Evolutionary conservation across 2,329 filamentous ascomycete species (phyloP).

Genomic region (Gaeumannomyces sp.): DNA sequence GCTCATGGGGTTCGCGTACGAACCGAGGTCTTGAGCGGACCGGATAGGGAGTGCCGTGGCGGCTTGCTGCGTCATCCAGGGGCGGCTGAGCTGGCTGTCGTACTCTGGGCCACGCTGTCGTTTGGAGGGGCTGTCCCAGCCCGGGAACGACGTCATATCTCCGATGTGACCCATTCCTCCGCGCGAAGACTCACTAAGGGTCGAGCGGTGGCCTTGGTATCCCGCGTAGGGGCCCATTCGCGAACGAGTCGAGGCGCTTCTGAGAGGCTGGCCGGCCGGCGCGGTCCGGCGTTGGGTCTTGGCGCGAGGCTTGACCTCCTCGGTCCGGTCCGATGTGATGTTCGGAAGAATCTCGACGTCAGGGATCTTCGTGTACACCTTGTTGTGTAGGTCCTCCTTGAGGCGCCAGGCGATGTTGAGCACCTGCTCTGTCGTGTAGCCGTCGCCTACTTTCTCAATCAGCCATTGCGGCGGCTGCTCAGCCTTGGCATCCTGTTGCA

Average conservation of each 20-base stretch:
- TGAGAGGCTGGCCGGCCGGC: constrained; percentile 13
- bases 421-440: constrained; percentile 42
- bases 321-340: constrained; percentile 34
- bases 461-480: constrained; percentile 4
- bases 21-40: neutral
- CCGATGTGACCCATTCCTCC: constrained; percentile 12
- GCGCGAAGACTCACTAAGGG: constrained; percentile 21
- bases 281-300: constrained; percentile 20
- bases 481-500: neutral
- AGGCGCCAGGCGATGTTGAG: constrained; percentile 40
- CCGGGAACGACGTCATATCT: constrained; percentile 2
- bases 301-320: constrained; percentile 19
- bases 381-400: constrained; percentile 36
- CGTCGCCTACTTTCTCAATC: constrained; percentile 25
- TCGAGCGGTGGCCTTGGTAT: constrained; percentile 8
- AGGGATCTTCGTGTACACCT: constrained; percentile 40
- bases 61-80: constrained; percentile 2
- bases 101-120: constrained; percentile 4
- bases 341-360: constrained; percentile 55
- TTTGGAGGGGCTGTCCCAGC: constrained; percentile 7
- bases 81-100: neutral
- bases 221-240: constrained; percentile 1
- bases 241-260: neutral
- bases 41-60: constrained; percentile 5
- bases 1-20: neutral